Conservation (phyloP, 2,329 filamentous ascomycete genomes). For the Epicoccum sorghinum region DNA sequence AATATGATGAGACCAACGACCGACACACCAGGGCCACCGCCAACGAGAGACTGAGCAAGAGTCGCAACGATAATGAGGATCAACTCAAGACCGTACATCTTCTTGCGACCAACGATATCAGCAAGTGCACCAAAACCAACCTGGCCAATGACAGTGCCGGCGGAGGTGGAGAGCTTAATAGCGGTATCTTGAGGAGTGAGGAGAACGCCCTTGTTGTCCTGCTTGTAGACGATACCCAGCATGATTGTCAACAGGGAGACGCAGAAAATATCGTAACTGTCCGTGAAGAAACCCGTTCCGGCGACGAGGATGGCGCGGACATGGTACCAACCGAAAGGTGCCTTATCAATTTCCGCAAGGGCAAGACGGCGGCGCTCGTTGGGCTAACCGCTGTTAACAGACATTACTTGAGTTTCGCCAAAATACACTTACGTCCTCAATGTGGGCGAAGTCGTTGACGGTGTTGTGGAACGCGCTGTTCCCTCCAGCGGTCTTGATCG, state of each 20-base stretch:
- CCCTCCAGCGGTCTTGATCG: conserved; percentile 32
- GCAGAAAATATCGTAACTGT: conserved; percentile 71
- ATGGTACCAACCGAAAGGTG: conserved; percentile 82
- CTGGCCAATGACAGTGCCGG: conserved; percentile 83
- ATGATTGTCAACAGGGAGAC: conserved; percentile 60
- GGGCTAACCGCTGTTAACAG: conserved; percentile 58
- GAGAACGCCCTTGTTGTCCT: conserved; percentile 56
- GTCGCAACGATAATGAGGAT: conserved; percentile 50
- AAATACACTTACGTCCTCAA: conserved; percentile 4
- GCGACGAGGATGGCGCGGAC: conserved; percentile 78
- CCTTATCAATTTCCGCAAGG: conserved; percentile 81
- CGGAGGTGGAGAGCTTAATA: conserved; percentile 85
- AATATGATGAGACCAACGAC: conserved; percentile 49
- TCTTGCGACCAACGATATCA: conserved; percentile 78
- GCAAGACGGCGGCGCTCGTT: conserved; percentile 81
- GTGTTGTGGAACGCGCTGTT: conserved; percentile 54
- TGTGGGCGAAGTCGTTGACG: conserved; percentile 68
- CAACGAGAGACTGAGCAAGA: conserved; percentile 45
- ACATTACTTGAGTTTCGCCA: no score
- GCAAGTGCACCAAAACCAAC: conserved; percentile 69
- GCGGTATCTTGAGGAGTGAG: conserved; percentile 75
- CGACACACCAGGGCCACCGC: conserved; percentile 43
- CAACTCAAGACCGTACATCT: conserved; percentile 72
- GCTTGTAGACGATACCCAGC: conserved; percentile 81
- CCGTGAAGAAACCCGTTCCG: conserved; percentile 85